phyloP scores from a whole-genome alignment of 495 filamentous ascomycete genomes.

The Trichoderma erinaceum region DNA sequence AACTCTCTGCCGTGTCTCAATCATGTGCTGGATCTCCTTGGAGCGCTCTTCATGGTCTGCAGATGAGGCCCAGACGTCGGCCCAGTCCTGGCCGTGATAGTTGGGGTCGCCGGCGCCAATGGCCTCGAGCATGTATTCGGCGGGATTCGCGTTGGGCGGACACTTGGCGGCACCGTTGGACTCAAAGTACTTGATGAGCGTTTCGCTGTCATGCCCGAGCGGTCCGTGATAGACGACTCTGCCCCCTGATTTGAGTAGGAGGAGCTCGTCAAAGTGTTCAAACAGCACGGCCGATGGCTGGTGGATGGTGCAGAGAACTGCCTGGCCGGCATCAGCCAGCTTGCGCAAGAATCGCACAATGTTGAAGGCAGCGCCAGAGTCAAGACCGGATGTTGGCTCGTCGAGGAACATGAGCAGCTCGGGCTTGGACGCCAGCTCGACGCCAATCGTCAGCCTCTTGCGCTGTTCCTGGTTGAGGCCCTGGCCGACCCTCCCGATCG shows the following conservation, averaged over 20 bases:
- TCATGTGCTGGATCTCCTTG: constrained; percentile 59
- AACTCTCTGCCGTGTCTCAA: constrained; percentile 27
- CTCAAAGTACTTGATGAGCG: constrained; percentile 54
- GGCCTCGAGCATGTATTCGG: constrained; percentile 65
- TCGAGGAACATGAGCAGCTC: constrained; percentile 71
- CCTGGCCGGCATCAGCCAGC: constrained; percentile 59
- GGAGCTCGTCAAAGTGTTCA: constrained; percentile 62
- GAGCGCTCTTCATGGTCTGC: constrained; percentile 56
- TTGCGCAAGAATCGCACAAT: constrained; percentile 60
- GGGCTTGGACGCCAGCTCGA: constrained; percentile 68
- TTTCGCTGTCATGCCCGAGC: constrained; percentile 50
- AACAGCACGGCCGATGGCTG: constrained; percentile 71
- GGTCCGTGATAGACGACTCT: constrained; percentile 59
- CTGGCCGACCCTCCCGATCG: constrained; percentile 64
- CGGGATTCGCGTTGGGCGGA: constrained; percentile 65
- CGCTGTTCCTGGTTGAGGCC: constrained; percentile 67
- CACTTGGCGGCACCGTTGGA: constrained; percentile 52
- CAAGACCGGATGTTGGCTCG: constrained; percentile 69
- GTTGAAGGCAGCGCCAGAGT: constrained; percentile 68
- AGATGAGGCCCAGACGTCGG: constrained; percentile 64
- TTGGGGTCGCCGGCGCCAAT: constrained; percentile 64
- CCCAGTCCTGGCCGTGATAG: constrained; percentile 67
- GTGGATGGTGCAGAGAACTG: constrained; percentile 68
- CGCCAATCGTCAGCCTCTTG: constrained; percentile 64
- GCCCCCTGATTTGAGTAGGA: constrained; percentile 62